phyloP scores from a whole-genome alignment of 2,329 filamentous ascomycete genomes.

The Pseudocercospora fuligena region DNA sequence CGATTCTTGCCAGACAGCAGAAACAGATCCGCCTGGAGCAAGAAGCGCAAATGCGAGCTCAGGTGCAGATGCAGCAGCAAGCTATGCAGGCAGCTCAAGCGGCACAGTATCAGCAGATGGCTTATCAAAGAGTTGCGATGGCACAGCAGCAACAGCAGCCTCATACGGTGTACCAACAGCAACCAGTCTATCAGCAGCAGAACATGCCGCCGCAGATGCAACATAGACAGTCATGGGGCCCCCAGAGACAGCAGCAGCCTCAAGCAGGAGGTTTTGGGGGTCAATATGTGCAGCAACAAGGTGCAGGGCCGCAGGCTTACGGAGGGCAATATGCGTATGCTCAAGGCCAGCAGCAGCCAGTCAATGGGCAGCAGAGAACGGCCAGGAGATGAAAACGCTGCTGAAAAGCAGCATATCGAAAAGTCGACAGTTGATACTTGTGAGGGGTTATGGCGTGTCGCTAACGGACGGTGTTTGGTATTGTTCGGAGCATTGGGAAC shows the following conservation, averaged over 20 bases:
- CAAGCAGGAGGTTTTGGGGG: conserved; percentile 24
- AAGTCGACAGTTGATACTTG: conserved; percentile 4
- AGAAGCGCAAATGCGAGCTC: conserved; percentile 45
- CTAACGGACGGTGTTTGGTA: background rate
- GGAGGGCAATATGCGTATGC: conserved; percentile 15
- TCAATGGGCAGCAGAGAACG: background rate
- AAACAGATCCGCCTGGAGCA: conserved; percentile 44
- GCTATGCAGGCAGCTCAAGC: conserved; percentile 30
- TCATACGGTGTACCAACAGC: conserved; percentile 12
- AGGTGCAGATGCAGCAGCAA: conserved; percentile 45
- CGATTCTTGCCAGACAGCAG: conserved; percentile 63
- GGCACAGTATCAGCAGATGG: conserved; percentile 36
- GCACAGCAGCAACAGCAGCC: conserved; percentile 23
- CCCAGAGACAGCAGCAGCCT: conserved; percentile 12
- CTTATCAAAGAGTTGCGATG: conserved; percentile 23
- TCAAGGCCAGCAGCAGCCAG: background rate
- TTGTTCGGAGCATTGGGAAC: background rate
- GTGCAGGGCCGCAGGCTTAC: conserved; percentile 1
- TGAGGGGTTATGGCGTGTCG: background rate
- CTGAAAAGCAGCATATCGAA: background rate
- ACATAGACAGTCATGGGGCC: conserved; percentile 16
- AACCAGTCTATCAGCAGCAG: conserved; percentile 18
- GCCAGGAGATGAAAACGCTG: background rate
- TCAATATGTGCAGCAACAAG: conserved; percentile 27
- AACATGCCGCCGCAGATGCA: conserved; percentile 13